Conservation (phyloP, 495 filamentous ascomycete genomes). For the Xylaria scruposa region DNA sequence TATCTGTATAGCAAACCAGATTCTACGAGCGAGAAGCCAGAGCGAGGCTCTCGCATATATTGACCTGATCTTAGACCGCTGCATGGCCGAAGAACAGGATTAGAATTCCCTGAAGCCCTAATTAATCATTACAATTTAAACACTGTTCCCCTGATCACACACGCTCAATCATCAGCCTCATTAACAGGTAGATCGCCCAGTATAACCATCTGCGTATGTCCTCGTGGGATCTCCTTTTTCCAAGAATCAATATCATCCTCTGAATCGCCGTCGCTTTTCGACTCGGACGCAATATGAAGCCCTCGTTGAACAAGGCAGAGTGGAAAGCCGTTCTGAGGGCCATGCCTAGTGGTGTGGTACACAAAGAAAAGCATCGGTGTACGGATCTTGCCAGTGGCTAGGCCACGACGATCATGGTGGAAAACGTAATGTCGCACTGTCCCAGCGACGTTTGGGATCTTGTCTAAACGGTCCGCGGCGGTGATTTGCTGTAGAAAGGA, state of each 20-base stretch:
- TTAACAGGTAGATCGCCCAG: not conserved
- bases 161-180: no score
- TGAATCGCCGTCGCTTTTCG: not conserved
- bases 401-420: not conserved
- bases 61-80: no score
- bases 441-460: not conserved
- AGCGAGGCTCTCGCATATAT: no score
- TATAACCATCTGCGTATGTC: not conserved
- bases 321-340: not conserved
- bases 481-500: not conserved
- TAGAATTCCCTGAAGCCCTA: no score
- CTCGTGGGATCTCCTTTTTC: not conserved
- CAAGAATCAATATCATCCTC: not conserved
- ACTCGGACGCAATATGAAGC: not conserved
- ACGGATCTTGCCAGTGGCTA: not conserved
- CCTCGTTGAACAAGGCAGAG: not conserved
- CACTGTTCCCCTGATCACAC: no score
- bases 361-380: not conserved
- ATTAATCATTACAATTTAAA: no score
- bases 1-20: no score
- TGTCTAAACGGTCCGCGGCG: no score
- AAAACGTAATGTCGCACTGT: not conserved
- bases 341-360: not conserved
- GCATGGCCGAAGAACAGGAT: no score
- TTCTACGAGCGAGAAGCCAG: no score